phyloP scores from a whole-genome alignment of 148 eudicot genomes.

The Diospyros lotus region DNA sequence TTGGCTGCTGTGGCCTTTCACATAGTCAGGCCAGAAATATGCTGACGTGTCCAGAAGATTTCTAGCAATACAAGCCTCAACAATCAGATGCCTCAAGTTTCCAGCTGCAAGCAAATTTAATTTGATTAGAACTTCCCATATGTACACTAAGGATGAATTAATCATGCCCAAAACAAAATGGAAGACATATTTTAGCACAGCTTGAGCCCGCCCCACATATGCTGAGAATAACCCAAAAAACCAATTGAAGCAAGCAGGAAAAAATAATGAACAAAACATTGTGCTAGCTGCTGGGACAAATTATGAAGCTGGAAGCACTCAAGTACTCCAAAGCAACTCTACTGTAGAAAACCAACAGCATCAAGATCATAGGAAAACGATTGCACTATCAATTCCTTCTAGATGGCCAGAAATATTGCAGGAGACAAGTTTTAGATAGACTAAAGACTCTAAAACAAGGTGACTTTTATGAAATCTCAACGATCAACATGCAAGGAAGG shows the following conservation, averaged over 20 bases:
- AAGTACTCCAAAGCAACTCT: neutral
- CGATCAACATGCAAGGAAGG: neutral
- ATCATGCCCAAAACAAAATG: neutral
- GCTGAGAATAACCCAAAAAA: neutral
- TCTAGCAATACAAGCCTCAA: constrained; percentile 91
- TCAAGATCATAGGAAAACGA: neutral
- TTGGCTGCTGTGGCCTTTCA: constrained; percentile 74
- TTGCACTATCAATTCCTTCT: neutral
- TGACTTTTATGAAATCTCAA: neutral
- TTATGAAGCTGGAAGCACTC: too few species aligned
- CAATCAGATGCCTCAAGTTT: constrained; percentile 82
- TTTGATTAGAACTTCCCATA: neutral
- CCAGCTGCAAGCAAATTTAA: constrained; percentile 56
- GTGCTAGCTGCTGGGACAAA: too few species aligned
- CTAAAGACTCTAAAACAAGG: neutral
- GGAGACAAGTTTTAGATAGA: neutral
- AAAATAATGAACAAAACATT: too few species aligned
- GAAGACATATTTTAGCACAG: neutral
- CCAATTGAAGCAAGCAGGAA: too few species aligned
- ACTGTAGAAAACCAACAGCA: neutral
- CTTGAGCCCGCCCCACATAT: neutral
- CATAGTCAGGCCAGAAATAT: constrained; percentile 88
- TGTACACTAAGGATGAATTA: neutral
- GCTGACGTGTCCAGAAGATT: constrained; percentile 81
- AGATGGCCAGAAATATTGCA: neutral